phyloP scores from a whole-genome alignment of 2,329 filamentous ascomycete genomes.

The Mariannaea elegans region DNA sequence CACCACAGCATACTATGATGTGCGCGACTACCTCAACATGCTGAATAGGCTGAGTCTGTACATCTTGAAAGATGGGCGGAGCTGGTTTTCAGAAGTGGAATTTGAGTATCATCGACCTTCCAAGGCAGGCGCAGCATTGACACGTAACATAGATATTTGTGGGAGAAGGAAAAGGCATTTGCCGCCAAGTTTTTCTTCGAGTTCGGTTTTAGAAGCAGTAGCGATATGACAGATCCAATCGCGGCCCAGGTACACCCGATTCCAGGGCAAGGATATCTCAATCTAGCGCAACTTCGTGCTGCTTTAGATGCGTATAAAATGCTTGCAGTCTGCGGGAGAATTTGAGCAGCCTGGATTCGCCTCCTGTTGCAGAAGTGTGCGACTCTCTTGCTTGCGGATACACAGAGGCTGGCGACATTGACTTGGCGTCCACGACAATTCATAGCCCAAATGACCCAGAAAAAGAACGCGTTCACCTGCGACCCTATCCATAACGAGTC shows the following conservation, averaged over 20 bases:
- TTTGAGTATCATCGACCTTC: background rate
- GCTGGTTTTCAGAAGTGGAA: conserved; percentile 3
- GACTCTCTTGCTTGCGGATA: conserved; percentile 7
- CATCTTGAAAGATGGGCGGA: conserved; percentile 18
- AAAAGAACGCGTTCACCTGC: conserved; percentile 7
- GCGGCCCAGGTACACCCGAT: conserved; percentile 1
- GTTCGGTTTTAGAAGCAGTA: background rate
- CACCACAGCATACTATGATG: conserved; percentile 3
- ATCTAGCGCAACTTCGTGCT: background rate
- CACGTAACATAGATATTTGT: conserved; percentile 1
- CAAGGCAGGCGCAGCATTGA: background rate
- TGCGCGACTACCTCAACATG: conserved; percentile 12
- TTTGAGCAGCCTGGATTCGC: background rate
- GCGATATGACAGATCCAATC: background rate
- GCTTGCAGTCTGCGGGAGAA: conserved; percentile 2
- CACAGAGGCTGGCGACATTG: conserved; percentile 10
- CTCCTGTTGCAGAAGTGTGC: conserved; percentile 9
- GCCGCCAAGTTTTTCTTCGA: conserved; percentile 5
- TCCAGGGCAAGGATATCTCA: conserved; percentile 3
- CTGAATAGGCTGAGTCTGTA: conserved; percentile 6
- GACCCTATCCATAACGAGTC: conserved; percentile 3
- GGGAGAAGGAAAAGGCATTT: conserved; percentile 1
- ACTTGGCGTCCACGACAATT: conserved; percentile 6
- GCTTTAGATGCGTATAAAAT: conserved; percentile 6
- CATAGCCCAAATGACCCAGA: conserved; percentile 5